A percentile compares a stretch with the other conserved stretches of the same genome.
Conservation (phyloP, 2,329 filamentous ascomycete species). For the Paecilomyces fulvus region DNA sequence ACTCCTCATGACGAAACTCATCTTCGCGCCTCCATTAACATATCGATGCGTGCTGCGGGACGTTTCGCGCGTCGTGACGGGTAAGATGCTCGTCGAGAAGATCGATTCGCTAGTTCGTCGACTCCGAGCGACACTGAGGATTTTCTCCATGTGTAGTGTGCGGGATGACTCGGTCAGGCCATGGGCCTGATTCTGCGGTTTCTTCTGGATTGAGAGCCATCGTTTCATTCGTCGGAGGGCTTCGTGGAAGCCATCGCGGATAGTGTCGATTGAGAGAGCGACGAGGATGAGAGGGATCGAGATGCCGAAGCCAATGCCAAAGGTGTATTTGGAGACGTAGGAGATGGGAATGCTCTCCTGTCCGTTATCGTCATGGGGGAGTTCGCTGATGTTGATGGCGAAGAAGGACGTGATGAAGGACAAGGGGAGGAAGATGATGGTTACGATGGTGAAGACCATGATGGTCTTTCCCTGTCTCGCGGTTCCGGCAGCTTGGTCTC, state of each 20-base stretch:
- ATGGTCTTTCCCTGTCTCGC: constrained; percentile 50
- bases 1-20: constrained; percentile 2
- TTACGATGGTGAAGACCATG: constrained; percentile 53
- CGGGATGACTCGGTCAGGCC: background rate
- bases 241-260: constrained; percentile 23
- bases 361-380: constrained; percentile 27
- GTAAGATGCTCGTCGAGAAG: constrained; percentile 17
- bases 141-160: constrained; percentile 18
- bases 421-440: constrained; percentile 49
- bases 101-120: constrained; percentile 17
- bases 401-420: constrained; percentile 50
- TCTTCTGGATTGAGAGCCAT: constrained; percentile 10
- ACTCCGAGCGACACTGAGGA: constrained; percentile 14
- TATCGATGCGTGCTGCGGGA: constrained; percentile 1
- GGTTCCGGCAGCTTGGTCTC: constrained; percentile 53
- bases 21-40: background rate
- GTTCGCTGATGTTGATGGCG: constrained; percentile 46
- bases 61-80: constrained; percentile 18
- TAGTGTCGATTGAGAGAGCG: constrained; percentile 39
- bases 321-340: constrained; percentile 49
- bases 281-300: constrained; percentile 43
- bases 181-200: background rate
- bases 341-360: constrained; percentile 33
- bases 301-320: constrained; percentile 47
- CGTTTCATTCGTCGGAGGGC: constrained; percentile 13